Evolutionary conservation across 176 grass and related monocot genomes (phyloP).

Genomic region (Otatea glauca): DNA sequence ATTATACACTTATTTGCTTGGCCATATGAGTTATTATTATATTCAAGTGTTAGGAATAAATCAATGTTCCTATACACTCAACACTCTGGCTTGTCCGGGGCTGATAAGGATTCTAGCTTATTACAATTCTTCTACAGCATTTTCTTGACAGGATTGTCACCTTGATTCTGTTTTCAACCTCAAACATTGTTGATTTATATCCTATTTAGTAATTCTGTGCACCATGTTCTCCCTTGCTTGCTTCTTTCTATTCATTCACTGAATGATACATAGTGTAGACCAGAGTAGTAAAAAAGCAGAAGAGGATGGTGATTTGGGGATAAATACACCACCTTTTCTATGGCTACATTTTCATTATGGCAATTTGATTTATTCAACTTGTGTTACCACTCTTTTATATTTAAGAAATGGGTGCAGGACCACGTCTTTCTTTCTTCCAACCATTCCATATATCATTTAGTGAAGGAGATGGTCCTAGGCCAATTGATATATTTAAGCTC

Average conservation of each 20-base stretch:
- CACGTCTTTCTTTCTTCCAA: background rate
- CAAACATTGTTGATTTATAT: slow-evolving; percentile 14
- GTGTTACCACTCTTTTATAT: slow-evolving; percentile 38
- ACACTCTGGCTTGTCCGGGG: slow-evolving; percentile 1
- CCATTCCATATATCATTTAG: background rate
- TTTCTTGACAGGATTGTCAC: slow-evolving; percentile 25
- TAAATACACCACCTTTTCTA: slow-evolving; percentile 8
- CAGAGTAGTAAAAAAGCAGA: background rate
- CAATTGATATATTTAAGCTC: slow-evolving; percentile 24
- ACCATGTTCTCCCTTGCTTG: background rate
- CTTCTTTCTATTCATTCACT: slow-evolving; percentile 2
- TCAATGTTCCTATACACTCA: background rate
- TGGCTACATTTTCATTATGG: slow-evolving; percentile 28
- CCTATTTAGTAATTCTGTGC: slow-evolving; percentile 20
- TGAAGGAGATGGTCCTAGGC: background rate
- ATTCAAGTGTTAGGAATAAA: too few species aligned
- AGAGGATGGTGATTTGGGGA: background rate
- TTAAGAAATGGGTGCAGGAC: background rate
- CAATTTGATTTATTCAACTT: slow-evolving; percentile 22
- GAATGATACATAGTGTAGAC: slow-evolving; percentile 22
- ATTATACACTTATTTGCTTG: too few species aligned
- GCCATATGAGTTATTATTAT: too few species aligned
- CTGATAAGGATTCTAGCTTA: background rate
- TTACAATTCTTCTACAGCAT: slow-evolving; percentile 4
- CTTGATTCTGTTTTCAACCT: slow-evolving; percentile 24